Evolutionary conservation across 305 asterid genomes (phyloP).

Genomic region (Fraxinus angustifolia): DNA sequence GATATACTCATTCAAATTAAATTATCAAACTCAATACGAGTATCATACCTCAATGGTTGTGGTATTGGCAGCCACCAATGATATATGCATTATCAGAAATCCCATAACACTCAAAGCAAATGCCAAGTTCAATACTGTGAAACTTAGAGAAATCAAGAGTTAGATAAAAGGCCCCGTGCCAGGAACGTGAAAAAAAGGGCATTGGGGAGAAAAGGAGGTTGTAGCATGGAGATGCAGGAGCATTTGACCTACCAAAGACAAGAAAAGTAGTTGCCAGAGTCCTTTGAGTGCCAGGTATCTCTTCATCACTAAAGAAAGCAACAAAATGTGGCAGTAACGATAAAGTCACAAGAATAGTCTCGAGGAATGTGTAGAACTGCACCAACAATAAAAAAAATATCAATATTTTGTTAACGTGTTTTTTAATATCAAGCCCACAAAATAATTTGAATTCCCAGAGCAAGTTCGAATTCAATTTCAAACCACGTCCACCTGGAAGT

Average conservation of each 20-base stretch:
- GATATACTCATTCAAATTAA: background rate
- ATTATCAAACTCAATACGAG: background rate
- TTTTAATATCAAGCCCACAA: background rate
- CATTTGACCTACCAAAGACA: conserved; percentile 55
- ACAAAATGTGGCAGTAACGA: conserved; percentile 76
- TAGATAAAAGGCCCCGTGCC: background rate
- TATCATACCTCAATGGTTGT: conserved; percentile 57
- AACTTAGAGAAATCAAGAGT: conserved; percentile 9
- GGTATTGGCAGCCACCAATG: conserved; percentile 56
- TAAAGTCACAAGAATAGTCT: conserved; percentile 75
- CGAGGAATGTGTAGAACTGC: conserved; percentile 94
- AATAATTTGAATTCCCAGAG: background rate
- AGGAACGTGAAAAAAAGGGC: background rate
- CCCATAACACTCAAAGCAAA: conserved; percentile 65
- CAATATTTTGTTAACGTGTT: background rate
- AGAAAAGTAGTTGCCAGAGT: conserved; percentile 91
- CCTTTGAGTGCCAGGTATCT: conserved; percentile 89
- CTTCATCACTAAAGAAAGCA: conserved; percentile 84
- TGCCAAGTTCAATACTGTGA: conserved; percentile 55
- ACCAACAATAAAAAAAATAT: conserved; percentile 17
- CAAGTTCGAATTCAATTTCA: background rate
- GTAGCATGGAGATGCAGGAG: background rate
- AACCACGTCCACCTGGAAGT: background rate
- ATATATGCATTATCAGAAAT: conserved; percentile 57
- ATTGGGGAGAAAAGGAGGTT: background rate